Evolutionary conservation across 495 filamentous ascomycete genomes (phyloP).

Genomic region (Hyphodiscus hymeniophilus): DNA sequence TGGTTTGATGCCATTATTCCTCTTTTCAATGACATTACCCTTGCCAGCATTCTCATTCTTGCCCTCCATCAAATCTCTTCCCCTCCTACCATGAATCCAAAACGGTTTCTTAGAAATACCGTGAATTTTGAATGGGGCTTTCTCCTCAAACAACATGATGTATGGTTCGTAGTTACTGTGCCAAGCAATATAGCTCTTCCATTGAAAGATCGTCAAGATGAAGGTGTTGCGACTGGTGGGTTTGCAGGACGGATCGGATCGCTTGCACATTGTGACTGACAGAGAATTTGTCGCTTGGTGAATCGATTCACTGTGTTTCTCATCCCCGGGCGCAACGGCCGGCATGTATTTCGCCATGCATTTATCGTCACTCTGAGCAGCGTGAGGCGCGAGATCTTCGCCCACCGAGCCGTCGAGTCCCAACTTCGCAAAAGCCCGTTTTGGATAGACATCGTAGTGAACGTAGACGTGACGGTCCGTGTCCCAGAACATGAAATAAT

Average conservation of each 20-base stretch:
- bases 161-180: slow-evolving; percentile 47
- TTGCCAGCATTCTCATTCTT: slow-evolving; percentile 17
- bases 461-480: slow-evolving; percentile 31
- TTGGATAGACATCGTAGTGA: slow-evolving; percentile 41
- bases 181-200: slow-evolving; percentile 37
- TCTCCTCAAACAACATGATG: slow-evolving; percentile 36
- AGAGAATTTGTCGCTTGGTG: slow-evolving; percentile 52
- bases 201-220: slow-evolving; percentile 42
- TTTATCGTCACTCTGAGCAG: slow-evolving; percentile 22
- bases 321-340: slow-evolving; percentile 3
- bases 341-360: slow-evolving; percentile 38
- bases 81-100: slow-evolving; percentile 39
- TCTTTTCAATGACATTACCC: not conserved
- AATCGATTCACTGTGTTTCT: slow-evolving; percentile 32
- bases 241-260: slow-evolving; percentile 34
- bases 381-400: slow-evolving; percentile 29
- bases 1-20: not conserved
- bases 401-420: slow-evolving; percentile 32
- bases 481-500: slow-evolving; percentile 52
- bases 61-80: not conserved
- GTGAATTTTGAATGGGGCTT: slow-evolving; percentile 38
- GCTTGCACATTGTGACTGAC: slow-evolving; percentile 39
- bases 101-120: slow-evolving; percentile 40
- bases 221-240: slow-evolving; percentile 36
- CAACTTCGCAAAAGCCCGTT: slow-evolving; percentile 37